A percentile compares a stretch with the other conserved stretches of the same genome.
phyloP scores from a whole-genome alignment of 805 yeast genomes.

The Metschnikowia corniflorae region DNA sequence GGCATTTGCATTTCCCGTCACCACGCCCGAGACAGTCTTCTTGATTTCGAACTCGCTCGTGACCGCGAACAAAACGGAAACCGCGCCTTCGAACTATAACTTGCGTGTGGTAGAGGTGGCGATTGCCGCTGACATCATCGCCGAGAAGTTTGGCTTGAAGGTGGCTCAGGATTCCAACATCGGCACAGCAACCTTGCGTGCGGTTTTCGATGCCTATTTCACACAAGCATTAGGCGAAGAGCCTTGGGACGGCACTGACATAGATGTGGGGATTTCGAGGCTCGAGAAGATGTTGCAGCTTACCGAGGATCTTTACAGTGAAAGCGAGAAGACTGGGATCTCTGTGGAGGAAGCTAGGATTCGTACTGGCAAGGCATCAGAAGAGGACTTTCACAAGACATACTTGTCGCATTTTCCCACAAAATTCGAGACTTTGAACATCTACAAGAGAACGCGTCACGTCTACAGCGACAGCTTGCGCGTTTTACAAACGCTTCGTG shows the following conservation, averaged over 20 bases:
- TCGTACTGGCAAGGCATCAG: constrained; percentile 40
- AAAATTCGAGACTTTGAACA: constrained; percentile 49
- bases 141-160: constrained; percentile 41
- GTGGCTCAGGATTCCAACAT: constrained; percentile 49
- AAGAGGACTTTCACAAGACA: constrained; percentile 27
- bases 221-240: constrained; percentile 25
- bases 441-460: constrained; percentile 58
- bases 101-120: constrained; percentile 70
- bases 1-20: constrained; percentile 51
- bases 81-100: constrained; percentile 68
- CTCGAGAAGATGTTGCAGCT: constrained; percentile 40
- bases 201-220: constrained; percentile 54
- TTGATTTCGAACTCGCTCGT: constrained; percentile 63
- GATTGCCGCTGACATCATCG: constrained; percentile 60
- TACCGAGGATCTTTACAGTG: constrained; percentile 40
- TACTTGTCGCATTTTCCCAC: constrained; percentile 56
- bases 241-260: constrained; percentile 45
- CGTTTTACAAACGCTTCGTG: constrained; percentile 48
- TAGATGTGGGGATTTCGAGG: constrained; percentile 39
- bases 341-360: constrained; percentile 46
- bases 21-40: constrained; percentile 45
- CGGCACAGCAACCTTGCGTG: constrained; percentile 57
- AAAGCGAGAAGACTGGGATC: constrained; percentile 36
- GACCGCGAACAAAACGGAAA: constrained; percentile 61
- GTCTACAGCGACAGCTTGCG: constrained; percentile 60